A percentile compares a stretch with the other conserved stretches of the same genome.
phyloP scores from a whole-genome alignment of 2,329 filamentous ascomycete genomes.

The Byssochlamys sp. region DNA sequence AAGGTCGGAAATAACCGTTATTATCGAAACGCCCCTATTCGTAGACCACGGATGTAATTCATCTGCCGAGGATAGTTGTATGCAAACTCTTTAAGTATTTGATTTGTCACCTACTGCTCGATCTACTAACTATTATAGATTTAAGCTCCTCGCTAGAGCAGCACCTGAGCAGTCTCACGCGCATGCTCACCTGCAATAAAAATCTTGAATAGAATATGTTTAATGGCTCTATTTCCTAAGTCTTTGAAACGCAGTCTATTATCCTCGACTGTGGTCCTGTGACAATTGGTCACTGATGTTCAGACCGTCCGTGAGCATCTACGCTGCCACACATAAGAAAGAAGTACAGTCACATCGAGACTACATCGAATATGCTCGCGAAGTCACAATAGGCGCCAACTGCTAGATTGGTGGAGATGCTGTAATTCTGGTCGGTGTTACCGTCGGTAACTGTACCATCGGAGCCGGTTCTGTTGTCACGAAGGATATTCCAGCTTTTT shows the following conservation, averaged over 20 bases:
- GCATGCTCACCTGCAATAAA: background rate
- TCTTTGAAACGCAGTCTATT: constrained; percentile 46
- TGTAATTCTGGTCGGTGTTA: constrained; percentile 35
- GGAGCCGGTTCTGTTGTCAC: constrained; percentile 34
- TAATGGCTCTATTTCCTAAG: background rate
- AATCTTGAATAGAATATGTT: background rate
- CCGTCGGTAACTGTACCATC: constrained; percentile 32
- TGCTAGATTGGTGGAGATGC: constrained; percentile 42
- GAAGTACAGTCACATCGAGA: constrained; percentile 40
- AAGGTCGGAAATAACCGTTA: constrained; percentile 43
- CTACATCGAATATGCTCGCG: constrained; percentile 41
- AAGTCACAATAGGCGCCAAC: constrained; percentile 41
- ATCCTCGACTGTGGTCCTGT: constrained; percentile 46
- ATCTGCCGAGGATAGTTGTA: constrained; percentile 51
- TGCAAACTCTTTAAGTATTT: constrained; percentile 19
- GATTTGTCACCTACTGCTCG: background rate
- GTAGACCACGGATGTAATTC: constrained; percentile 60
- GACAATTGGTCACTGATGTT: constrained; percentile 45
- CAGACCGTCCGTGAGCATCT: constrained; percentile 45
- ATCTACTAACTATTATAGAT: background rate
- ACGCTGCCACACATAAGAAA: constrained; percentile 44
- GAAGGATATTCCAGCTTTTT: constrained; percentile 13
- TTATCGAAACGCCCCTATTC: constrained; percentile 50
- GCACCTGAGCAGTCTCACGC: background rate
- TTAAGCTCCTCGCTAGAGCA: background rate